A percentile compares a stretch with the other conserved stretches of the same genome.
These are phyloP conservation scores for Nothomitra cinnamomea DNA, from an alignment of 2,329 filamentous ascomycete species.

Conservation along the genomic window DNA sequence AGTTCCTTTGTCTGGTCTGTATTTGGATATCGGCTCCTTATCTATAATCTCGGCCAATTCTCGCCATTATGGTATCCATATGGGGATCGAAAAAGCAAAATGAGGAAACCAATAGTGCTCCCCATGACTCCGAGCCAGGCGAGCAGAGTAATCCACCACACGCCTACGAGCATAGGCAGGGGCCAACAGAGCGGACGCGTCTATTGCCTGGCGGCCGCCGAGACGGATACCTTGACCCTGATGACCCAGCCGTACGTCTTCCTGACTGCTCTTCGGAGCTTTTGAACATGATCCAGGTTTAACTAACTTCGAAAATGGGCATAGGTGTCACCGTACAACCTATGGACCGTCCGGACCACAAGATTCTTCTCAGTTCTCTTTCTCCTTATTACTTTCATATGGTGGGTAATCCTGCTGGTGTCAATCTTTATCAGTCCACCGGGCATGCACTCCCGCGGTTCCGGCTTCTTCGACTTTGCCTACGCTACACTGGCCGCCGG, in stretches of 20 bases:
- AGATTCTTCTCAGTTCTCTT: slow-evolving; percentile 66
- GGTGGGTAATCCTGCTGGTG: slow-evolving; percentile 84
- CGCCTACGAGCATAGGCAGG: slow-evolving; percentile 17
- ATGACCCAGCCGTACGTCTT: slow-evolving; percentile 57
- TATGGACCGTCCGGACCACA: slow-evolving; percentile 74
- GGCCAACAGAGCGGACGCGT: slow-evolving; percentile 44
- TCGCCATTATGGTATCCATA: slow-evolving; percentile 30
- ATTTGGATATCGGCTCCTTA: not conserved
- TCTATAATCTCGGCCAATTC: not conserved
- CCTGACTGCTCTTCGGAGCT: not conserved
- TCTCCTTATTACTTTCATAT: slow-evolving; percentile 59
- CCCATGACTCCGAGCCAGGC: slow-evolving; percentile 15
- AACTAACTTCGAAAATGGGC: not conserved
- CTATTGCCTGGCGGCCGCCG: slow-evolving; percentile 48
- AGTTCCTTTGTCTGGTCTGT: not conserved
- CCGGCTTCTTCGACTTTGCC: slow-evolving; percentile 80
- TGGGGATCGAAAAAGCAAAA: slow-evolving; percentile 36
- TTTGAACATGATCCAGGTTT: not conserved
- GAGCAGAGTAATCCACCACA: slow-evolving; percentile 13
- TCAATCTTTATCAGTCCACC: slow-evolving; percentile 84
- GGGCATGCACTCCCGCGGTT: slow-evolving; percentile 68
- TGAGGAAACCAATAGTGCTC: slow-evolving; percentile 19
- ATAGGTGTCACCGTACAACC: slow-evolving; percentile 72
- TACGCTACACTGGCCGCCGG: slow-evolving; percentile 65
- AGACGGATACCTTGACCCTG: slow-evolving; percentile 54